A percentile compares a stretch with the other conserved stretches of the same genome.
These are phyloP conservation scores for Pseudomassariella vexata DNA, from an alignment of 2,329 filamentous ascomycete genomes.

Conservation along the genomic window DNA sequence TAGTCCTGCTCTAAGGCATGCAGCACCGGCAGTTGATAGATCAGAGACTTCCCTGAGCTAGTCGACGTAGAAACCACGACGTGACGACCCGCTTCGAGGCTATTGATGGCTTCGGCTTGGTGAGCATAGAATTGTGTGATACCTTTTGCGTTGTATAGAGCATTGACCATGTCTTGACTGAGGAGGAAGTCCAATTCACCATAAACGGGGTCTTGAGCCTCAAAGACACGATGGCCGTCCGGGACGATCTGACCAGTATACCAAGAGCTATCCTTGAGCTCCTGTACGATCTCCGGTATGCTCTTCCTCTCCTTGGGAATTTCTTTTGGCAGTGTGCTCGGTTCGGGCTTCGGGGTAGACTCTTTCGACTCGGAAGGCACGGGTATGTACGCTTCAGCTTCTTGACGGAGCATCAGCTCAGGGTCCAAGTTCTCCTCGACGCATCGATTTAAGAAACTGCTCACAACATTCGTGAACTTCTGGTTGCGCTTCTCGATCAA, in stretches of 20 bases:
- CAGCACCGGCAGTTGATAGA: conserved; percentile 91
- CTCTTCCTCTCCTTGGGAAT: conserved; percentile 77
- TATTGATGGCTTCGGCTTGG: conserved; percentile 90
- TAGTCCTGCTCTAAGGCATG: conserved; percentile 76
- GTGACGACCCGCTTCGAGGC: conserved; percentile 72
- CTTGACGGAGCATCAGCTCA: conserved; percentile 54
- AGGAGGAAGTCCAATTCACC: conserved; percentile 81
- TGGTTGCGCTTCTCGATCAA: conserved; percentile 85
- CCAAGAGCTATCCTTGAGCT: conserved; percentile 78
- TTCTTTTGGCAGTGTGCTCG: conserved; percentile 52
- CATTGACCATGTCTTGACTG: conserved; percentile 91
- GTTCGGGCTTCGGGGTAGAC: conserved; percentile 22
- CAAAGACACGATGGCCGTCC: conserved; percentile 86
- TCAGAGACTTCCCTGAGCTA: conserved; percentile 94
- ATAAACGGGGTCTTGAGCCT: conserved; percentile 74
- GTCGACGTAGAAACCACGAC: conserved; percentile 94
- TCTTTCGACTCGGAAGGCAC: conserved; percentile 40
- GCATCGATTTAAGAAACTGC: conserved; percentile 71
- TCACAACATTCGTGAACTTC: conserved; percentile 75
- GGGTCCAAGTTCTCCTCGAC: conserved; percentile 60
- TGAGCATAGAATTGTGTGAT: conserved; percentile 87
- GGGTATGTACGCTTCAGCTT: conserved; percentile 58
- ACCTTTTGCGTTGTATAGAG: conserved; percentile 83
- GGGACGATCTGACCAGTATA: conserved; percentile 91
- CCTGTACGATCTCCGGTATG: conserved; percentile 78